These are phyloP conservation scores for Cladophialophora bantiana DNA, from an alignment of 2,329 filamentous ascomycete species.

Conservation along the genomic window DNA sequence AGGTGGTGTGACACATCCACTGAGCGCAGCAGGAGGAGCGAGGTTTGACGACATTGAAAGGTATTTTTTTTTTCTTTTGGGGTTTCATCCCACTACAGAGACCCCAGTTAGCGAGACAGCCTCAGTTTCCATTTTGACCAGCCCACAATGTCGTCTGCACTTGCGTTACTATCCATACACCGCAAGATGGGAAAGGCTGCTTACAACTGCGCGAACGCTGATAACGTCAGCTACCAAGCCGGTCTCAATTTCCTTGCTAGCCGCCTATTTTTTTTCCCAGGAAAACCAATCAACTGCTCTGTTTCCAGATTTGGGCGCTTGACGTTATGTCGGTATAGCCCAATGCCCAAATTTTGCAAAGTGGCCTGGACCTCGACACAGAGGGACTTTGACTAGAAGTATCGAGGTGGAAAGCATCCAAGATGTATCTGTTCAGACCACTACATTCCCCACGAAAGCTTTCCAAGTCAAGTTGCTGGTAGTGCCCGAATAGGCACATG, in stretches of 20 bases:
- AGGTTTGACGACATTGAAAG: constrained; percentile 1
- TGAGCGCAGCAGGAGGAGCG: not conserved
- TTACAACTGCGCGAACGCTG: constrained; percentile 12
- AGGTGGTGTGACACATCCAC: constrained; percentile 3
- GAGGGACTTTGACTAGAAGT: not conserved
- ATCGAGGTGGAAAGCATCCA: not conserved
- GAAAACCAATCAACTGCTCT: constrained; percentile 3
- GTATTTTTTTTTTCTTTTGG: not conserved
- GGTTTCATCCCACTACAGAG: not conserved
- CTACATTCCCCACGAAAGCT: not conserved
- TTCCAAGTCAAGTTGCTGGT: not conserved
- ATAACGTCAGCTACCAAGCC: constrained; percentile 20
- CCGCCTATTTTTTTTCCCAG: not conserved
- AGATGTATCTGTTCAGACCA: not conserved
- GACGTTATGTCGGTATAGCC: not conserved
- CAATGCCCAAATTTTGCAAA: not conserved
- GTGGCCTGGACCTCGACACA: not conserved
- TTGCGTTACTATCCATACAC: constrained; percentile 14
- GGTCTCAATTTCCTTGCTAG: not conserved
- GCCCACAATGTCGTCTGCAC: not conserved
- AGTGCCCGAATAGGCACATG: not conserved
- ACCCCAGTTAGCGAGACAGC: not conserved
- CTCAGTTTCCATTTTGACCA: not conserved
- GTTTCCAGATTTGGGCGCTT: not conserved
- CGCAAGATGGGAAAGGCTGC: constrained; percentile 1